Evolutionary conservation across 2,329 filamentous ascomycete species (phyloP).

Genomic region (Neoscytalidium dimidiatum): DNA sequence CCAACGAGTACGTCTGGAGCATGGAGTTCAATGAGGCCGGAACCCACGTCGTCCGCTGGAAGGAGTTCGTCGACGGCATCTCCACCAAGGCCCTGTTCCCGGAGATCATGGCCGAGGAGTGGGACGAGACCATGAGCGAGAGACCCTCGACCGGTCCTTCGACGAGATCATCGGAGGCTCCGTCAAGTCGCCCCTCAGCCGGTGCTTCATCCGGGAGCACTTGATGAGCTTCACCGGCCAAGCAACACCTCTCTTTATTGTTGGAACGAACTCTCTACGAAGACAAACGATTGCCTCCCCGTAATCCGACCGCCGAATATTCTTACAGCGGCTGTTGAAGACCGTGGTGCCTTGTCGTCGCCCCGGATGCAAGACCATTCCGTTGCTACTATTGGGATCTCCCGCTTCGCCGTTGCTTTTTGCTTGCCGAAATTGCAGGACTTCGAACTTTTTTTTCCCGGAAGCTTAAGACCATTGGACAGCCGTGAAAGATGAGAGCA

Average conservation of each 20-base stretch:
- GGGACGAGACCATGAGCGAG: slow-evolving; percentile 5
- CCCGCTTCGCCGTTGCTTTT: background rate
- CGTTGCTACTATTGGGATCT: background rate
- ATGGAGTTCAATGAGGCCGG: slow-evolving; percentile 18
- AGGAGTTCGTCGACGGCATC: slow-evolving; percentile 15
- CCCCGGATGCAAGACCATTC: no score
- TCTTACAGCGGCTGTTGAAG: no score
- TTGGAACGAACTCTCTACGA: background rate
- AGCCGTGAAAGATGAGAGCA: no score
- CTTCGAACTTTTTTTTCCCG: background rate
- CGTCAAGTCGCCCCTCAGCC: background rate
- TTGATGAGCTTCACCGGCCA: background rate
- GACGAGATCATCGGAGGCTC: background rate
- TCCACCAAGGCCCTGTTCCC: slow-evolving; percentile 22
- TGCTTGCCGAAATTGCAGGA: background rate
- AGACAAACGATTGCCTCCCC: background rate
- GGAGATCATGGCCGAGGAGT: slow-evolving; percentile 24
- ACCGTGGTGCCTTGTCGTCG: no score
- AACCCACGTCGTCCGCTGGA: slow-evolving; percentile 14
- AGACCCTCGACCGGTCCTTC: background rate
- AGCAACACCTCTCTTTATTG: background rate
- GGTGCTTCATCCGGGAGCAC: background rate
- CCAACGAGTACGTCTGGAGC: slow-evolving; percentile 23
- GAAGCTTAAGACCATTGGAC: background rate
- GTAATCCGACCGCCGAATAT: no score